phyloP scores from a whole-genome alignment of 2,329 filamentous ascomycete genomes.

The Phyllosticta citribraziliensis region DNA sequence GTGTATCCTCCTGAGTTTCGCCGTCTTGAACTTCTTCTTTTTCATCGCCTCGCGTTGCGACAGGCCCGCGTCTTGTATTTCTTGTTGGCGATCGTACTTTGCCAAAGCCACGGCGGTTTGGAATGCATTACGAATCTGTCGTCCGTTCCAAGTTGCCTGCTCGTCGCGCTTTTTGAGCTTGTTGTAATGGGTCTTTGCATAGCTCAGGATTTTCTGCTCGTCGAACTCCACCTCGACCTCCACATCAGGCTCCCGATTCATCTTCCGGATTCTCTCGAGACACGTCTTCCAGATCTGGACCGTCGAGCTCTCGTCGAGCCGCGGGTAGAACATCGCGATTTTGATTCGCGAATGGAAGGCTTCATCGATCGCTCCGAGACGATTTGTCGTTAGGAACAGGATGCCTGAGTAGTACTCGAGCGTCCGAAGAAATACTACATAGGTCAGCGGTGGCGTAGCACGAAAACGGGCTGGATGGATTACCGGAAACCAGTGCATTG shows the following conservation, averaged over 20 bases:
- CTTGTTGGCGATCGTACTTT: constrained; percentile 6
- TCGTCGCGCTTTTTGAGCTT: not conserved
- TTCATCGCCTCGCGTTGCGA: too few species aligned
- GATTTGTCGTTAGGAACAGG: constrained; percentile 27
- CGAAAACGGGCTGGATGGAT: not conserved
- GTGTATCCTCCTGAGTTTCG: too few species aligned
- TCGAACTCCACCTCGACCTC: constrained; percentile 2
- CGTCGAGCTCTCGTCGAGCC: not conserved
- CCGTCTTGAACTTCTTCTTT: too few species aligned
- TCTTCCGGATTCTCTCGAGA: not conserved
- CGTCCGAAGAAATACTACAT: constrained; percentile 10
- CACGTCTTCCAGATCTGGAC: not conserved
- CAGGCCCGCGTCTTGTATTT: not conserved
- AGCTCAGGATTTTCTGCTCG: not conserved
- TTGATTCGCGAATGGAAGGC: constrained; percentile 8
- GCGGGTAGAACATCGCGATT: constrained; percentile 9
- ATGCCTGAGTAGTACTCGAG: constrained; percentile 15
- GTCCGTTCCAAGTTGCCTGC: constrained; percentile 12
- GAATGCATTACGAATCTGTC: constrained; percentile 16
- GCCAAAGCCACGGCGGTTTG: constrained; percentile 16
- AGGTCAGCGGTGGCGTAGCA: not conserved
- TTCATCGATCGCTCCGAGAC: constrained; percentile 20
- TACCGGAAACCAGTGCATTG: constrained; percentile 5
- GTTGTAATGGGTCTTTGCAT: too few species aligned
- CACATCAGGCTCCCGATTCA: not conserved